Conservation (phyloP, 768 basidiomycete species). For the Tricholoma sp. region DNA sequence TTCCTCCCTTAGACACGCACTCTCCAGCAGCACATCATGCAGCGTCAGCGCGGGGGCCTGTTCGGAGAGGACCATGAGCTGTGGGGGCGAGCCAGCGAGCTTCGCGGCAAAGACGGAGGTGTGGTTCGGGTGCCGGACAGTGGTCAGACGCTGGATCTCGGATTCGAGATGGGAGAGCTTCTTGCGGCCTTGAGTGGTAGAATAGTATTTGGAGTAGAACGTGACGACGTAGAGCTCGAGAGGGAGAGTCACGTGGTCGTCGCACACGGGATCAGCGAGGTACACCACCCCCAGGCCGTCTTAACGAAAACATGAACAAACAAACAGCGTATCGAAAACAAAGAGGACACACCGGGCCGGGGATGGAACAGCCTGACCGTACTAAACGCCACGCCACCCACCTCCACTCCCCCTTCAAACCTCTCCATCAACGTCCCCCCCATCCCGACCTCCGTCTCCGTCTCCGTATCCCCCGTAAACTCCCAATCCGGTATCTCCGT, state of each 20-base stretch:
- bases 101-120: slow-evolving; percentile 65
- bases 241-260: slow-evolving; percentile 51
- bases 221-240: slow-evolving; percentile 65
- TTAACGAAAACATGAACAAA: neutral
- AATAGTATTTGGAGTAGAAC: slow-evolving; percentile 69
- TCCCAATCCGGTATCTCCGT: slow-evolving; percentile 51
- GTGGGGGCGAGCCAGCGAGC: slow-evolving; percentile 45
- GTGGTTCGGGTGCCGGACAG: slow-evolving; percentile 63
- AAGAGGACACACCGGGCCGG: too few species aligned
- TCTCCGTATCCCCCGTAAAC: too few species aligned
- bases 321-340: too few species aligned
- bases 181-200: slow-evolving; percentile 62
- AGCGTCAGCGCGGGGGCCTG: slow-evolving; percentile 62
- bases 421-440: neutral
- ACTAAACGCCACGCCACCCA: neutral
- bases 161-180: slow-evolving; percentile 63
- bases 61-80: slow-evolving; percentile 67
- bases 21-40: slow-evolving; percentile 72
- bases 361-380: neutral
- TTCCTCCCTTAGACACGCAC: slow-evolving; percentile 67
- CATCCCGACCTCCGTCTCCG: neutral
- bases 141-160: slow-evolving; percentile 58
- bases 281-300: slow-evolving; percentile 25
- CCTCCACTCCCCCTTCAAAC: neutral
- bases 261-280: slow-evolving; percentile 71